These are phyloP conservation scores for Cardamine resedifolia DNA, from an alignment of 345 rosid genomes.

Conservation along the genomic window DNA sequence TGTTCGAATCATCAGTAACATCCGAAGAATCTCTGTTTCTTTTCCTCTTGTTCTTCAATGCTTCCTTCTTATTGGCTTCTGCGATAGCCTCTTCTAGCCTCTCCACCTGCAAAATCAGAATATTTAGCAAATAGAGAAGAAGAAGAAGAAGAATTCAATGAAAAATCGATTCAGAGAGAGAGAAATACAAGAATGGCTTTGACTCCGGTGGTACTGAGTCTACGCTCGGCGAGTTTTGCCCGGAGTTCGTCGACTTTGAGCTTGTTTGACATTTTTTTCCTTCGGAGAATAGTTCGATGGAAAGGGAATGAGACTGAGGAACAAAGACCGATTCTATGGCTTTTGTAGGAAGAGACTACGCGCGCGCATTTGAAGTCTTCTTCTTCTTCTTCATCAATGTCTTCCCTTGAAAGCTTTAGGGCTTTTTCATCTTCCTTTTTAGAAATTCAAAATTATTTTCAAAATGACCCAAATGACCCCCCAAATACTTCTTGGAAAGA, in stretches of 20 bases:
- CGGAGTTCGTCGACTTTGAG: constrained; percentile 74
- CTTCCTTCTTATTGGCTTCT: constrained; percentile 38
- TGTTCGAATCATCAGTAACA: constrained; percentile 39
- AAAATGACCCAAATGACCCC: too few relatives aligned
- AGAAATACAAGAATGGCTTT: constrained; percentile 54
- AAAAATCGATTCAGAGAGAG: not conserved
- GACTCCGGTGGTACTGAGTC: constrained; percentile 62
- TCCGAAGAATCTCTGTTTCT: constrained; percentile 40
- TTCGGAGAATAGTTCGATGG: not conserved
- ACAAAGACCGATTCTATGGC: constrained; percentile 1
- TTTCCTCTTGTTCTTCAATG: constrained; percentile 43
- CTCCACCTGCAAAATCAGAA: constrained; percentile 43
- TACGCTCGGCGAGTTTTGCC: constrained; percentile 61
- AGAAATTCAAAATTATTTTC: not conserved
- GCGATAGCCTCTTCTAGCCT: constrained; percentile 59
- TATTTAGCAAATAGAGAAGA: not conserved
- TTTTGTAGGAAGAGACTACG: constrained; percentile 17
- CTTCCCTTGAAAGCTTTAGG: constrained; percentile 38
- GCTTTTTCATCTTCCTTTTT: constrained; percentile 10
- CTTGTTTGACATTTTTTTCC: constrained; percentile 46
- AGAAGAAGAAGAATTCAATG: not conserved
- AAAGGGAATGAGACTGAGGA: not conserved
- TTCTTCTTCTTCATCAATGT: constrained; percentile 15
- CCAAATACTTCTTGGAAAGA: not conserved
- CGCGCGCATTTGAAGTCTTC: constrained; percentile 29